Evolutionary conservation across 495 filamentous ascomycete species (phyloP).

Genomic region (Aspergillus sparsus): DNA sequence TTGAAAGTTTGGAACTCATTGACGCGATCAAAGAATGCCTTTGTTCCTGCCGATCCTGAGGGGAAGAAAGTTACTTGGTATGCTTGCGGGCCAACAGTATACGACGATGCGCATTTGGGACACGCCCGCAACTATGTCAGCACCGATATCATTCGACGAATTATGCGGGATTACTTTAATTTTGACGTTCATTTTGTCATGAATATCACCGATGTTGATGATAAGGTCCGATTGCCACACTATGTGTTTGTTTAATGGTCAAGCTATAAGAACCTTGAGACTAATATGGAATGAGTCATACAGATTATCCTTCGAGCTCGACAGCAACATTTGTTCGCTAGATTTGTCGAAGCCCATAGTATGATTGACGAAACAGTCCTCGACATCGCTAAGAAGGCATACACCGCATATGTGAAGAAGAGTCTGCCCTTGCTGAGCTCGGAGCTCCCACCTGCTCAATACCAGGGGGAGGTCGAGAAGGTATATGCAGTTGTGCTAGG

Average conservation of each 20-base stretch:
- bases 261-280: neutral
- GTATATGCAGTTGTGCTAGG: conserved; percentile 61
- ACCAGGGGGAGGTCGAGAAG: conserved; percentile 55
- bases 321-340: conserved; percentile 69
- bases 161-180: conserved; percentile 82
- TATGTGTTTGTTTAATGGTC: neutral
- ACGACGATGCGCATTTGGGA: conserved; percentile 86
- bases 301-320: conserved; percentile 83
- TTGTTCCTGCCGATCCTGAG: conserved; percentile 68
- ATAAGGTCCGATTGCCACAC: conserved; percentile 61
- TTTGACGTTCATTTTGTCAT: conserved; percentile 89
- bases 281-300: conserved; percentile 7
- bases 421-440: conserved; percentile 67
- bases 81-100: conserved; percentile 89
- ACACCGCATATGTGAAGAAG: conserved; percentile 69
- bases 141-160: conserved; percentile 87
- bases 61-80: conserved; percentile 82
- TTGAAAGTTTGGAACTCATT: conserved; percentile 71
- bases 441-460: conserved; percentile 44
- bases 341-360: conserved; percentile 50
- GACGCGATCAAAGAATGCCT: conserved; percentile 68
- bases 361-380: conserved; percentile 52
- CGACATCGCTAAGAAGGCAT: conserved; percentile 65
- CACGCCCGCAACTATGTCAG: conserved; percentile 94
- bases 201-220: conserved; percentile 94